Conservation (phyloP, 2,329 filamentous ascomycete species). For the Phialocephala sp. region DNA sequence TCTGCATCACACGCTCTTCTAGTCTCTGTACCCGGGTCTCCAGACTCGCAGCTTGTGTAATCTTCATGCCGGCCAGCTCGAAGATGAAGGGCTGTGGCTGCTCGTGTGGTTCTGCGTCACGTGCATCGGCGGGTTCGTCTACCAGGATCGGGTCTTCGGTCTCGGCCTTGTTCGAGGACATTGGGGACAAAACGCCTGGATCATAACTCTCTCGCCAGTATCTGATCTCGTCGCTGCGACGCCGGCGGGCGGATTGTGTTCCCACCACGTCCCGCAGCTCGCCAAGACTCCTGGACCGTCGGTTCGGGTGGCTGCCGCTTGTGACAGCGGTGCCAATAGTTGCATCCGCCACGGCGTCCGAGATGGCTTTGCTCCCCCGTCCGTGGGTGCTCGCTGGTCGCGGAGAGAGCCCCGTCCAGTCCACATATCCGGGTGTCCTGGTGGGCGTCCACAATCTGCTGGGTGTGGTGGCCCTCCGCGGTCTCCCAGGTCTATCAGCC, state of each 20-base stretch:
- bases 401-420: slow-evolving; percentile 62
- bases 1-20: slow-evolving; percentile 56
- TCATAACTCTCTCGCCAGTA: slow-evolving; percentile 68
- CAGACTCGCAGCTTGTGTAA: slow-evolving; percentile 59
- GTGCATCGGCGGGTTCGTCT: slow-evolving; percentile 38
- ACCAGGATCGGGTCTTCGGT: slow-evolving; percentile 39
- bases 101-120: slow-evolving; percentile 37
- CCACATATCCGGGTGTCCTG: slow-evolving; percentile 48
- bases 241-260: slow-evolving; percentile 47
- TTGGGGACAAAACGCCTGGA: slow-evolving; percentile 55
- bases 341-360: slow-evolving; percentile 31
- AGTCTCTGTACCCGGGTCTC: slow-evolving; percentile 59
- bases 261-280: slow-evolving; percentile 53
- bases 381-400: slow-evolving; percentile 66
- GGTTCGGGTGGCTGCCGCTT: slow-evolving; percentile 56
- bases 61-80: slow-evolving; percentile 60
- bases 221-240: slow-evolving; percentile 67
- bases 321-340: slow-evolving; percentile 66
- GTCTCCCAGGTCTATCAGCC: slow-evolving; percentile 43
- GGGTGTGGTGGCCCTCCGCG: slow-evolving; percentile 50
- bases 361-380: slow-evolving; percentile 49
- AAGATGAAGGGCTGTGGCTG: slow-evolving; percentile 61
- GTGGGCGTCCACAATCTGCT: slow-evolving; percentile 49
- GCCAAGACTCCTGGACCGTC: slow-evolving; percentile 65
- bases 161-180: slow-evolving; percentile 54